phyloP scores from a whole-genome alignment of 805 yeast species.

The Yarrowia yakushimensis region DNA sequence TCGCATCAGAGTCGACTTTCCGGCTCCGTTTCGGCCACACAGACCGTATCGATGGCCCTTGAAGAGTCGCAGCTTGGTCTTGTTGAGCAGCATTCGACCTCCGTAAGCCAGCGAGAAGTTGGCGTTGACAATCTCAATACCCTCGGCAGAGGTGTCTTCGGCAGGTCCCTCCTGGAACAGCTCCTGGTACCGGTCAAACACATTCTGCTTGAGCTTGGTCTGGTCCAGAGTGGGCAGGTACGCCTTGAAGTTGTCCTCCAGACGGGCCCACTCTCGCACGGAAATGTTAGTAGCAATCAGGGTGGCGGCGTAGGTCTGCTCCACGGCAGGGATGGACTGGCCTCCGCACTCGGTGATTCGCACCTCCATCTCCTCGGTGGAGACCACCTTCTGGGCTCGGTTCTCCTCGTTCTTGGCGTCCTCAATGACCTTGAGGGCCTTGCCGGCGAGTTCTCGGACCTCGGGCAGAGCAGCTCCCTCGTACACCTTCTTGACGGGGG shows the following conservation, averaged over 20 bases:
- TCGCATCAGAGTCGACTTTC: constrained; percentile 96
- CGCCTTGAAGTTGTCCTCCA: constrained; percentile 44
- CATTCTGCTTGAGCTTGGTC: constrained; percentile 39
- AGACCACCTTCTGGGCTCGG: constrained; percentile 71
- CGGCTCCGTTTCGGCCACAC: constrained; percentile 98
- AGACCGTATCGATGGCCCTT: constrained; percentile 97
- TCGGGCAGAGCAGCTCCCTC: constrained; percentile 92
- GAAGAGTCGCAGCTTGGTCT: constrained; percentile 78
- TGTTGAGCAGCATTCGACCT: constrained; percentile 92
- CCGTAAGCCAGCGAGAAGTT: constrained; percentile 97
- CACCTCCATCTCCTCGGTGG: constrained; percentile 44
- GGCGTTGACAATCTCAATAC: constrained; percentile 86
- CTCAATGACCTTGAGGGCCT: constrained; percentile 76
- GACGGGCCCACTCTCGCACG: constrained; percentile 40
- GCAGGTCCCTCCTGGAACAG: constrained; percentile 45
- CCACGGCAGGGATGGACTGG: constrained; percentile 38
- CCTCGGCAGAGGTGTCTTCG: constrained; percentile 67
- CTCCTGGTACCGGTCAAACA: constrained; percentile 36
- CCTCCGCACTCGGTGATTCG: constrained; percentile 42
- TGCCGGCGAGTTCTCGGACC: constrained; percentile 87
- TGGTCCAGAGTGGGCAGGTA: constrained; percentile 43
- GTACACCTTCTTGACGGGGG: constrained; percentile 87
- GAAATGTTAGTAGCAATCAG: constrained; percentile 37
- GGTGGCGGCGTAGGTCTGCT: constrained; percentile 37
- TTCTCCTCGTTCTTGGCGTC: constrained; percentile 77